Evolutionary conservation across 345 rosid species (phyloP).

Genomic region (Microcos paniculata): DNA sequence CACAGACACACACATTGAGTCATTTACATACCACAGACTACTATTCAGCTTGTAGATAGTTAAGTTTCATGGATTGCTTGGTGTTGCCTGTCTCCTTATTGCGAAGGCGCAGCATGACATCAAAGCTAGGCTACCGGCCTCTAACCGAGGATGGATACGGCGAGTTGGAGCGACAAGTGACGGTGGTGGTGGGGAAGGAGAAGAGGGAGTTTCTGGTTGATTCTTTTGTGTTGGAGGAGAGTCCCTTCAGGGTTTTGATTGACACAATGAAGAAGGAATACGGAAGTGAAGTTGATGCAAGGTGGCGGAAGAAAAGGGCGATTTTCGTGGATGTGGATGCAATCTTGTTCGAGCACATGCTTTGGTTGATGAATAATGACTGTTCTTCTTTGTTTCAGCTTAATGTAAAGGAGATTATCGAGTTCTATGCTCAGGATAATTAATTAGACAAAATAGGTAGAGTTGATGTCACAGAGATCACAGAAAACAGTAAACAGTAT

Average conservation of each 20-base stretch:
- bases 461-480: background rate
- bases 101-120: slow-evolving; percentile 33
- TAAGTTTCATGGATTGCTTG: slow-evolving; percentile 58
- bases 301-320: slow-evolving; percentile 31
- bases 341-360: slow-evolving; percentile 86
- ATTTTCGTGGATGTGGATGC: slow-evolving; percentile 68
- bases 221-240: slow-evolving; percentile 57
- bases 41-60: no score
- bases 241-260: slow-evolving; percentile 62
- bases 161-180: slow-evolving; percentile 33
- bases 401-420: slow-evolving; percentile 70
- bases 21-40: background rate
- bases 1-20: no score
- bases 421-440: slow-evolving; percentile 72
- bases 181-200: slow-evolving; percentile 84
- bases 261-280: slow-evolving; percentile 26
- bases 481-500: no score
- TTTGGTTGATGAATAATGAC: slow-evolving; percentile 80
- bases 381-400: slow-evolving; percentile 64
- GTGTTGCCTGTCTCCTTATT: slow-evolving; percentile 51
- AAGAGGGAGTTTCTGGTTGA: slow-evolving; percentile 70
- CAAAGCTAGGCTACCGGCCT: slow-evolving; percentile 45
- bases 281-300: background rate
- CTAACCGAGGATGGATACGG: slow-evolving; percentile 23
- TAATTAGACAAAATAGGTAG: slow-evolving; percentile 1